A percentile compares a stretch with the other conserved stretches of the same genome.
Evolutionary conservation across 805 yeast species (phyloP).

Genomic region (Suhomyces faveliae): DNA sequence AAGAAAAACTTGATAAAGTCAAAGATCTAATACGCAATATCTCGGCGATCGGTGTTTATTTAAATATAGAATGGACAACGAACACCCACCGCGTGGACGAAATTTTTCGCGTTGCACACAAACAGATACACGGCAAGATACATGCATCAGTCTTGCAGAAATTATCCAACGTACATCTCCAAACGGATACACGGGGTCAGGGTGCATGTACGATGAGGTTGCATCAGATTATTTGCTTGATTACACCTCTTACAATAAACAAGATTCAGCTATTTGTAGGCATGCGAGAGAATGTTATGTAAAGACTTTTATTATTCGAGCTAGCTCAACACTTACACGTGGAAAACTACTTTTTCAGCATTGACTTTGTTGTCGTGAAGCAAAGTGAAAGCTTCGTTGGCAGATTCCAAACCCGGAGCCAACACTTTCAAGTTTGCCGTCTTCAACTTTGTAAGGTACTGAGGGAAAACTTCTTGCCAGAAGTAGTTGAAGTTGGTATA

Average conservation of each 20-base stretch:
- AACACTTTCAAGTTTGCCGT: conserved; percentile 9
- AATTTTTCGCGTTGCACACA: conserved; percentile 2
- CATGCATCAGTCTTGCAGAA: background rate
- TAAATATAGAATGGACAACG: conserved; percentile 7
- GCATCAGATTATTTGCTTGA: too few species aligned
- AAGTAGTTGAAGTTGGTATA: conserved; percentile 4
- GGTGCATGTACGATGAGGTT: too few species aligned
- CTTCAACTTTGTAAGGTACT: conserved; percentile 4
- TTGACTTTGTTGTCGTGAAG: conserved; percentile 38
- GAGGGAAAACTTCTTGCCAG: conserved; percentile 8
- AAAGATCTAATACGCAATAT: background rate
- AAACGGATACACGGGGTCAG: too few species aligned
- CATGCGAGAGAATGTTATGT: too few species aligned
- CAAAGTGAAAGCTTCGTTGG: conserved; percentile 37
- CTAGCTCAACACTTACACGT: too few species aligned
- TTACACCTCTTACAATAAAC: too few species aligned
- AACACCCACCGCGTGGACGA: conserved; percentile 4
- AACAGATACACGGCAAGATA: background rate
- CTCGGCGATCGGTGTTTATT: background rate
- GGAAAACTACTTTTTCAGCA: conserved; percentile 44
- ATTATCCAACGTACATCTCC: too few species aligned
- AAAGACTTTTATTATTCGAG: too few species aligned
- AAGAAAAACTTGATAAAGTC: background rate
- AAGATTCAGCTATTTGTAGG: too few species aligned
- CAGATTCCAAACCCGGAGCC: conserved; percentile 8